These are phyloP conservation scores for Lipomyces sp. DNA, from an alignment of 805 yeast species.

Conservation along the genomic window DNA sequence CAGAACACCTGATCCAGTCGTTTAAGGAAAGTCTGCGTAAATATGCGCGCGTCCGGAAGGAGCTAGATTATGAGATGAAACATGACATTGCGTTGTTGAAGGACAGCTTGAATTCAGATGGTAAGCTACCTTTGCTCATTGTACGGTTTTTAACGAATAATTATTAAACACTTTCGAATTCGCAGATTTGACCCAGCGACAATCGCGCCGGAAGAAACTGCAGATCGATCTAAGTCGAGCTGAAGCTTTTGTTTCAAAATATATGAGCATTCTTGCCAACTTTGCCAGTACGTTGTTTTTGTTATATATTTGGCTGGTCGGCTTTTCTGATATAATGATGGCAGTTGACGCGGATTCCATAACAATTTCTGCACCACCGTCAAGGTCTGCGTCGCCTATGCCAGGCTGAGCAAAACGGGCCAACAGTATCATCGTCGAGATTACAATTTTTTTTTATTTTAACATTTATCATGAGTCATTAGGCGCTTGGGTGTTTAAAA, in stretches of 20 bases:
- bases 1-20: constrained; percentile 18
- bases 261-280: constrained; percentile 15
- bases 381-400: constrained; percentile 15
- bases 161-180: neutral
- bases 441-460: neutral
- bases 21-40: constrained; percentile 25
- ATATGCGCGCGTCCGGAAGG: constrained; percentile 13
- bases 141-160: neutral
- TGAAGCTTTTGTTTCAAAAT: constrained; percentile 27
- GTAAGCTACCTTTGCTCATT: neutral
- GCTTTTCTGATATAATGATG: neutral
- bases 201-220: constrained; percentile 12
- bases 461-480: neutral
- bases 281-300: constrained; percentile 13
- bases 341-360: constrained; percentile 17
- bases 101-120: neutral
- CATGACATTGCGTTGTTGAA: neutral
- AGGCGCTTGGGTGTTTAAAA: neutral
- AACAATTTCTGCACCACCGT: constrained; percentile 19
- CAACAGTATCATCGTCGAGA: no score
- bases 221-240: constrained; percentile 22
- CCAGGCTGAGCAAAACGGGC: neutral
- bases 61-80: constrained; percentile 15
- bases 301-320: neutral
- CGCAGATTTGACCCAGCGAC: neutral